Evolutionary conservation across 352 stramenopile species (phyloP).

Genomic region (Pythium oligandrum): DNA sequence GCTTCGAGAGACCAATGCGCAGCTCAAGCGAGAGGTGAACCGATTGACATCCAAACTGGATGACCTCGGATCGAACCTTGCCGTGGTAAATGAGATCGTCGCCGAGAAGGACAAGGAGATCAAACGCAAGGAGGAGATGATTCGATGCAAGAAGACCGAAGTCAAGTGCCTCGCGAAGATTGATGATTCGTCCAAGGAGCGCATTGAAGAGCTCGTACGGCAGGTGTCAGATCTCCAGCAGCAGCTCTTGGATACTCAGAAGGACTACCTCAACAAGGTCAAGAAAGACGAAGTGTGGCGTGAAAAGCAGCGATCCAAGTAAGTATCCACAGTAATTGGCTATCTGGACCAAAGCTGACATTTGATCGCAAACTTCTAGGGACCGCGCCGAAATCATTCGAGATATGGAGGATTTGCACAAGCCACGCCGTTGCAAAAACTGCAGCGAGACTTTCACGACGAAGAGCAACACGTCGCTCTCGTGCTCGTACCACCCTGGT

Average conservation of each 20-base stretch:
- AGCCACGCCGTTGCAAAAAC: constrained; percentile 69
- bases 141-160: constrained; percentile 72
- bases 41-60: constrained; percentile 42
- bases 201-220: constrained; percentile 71
- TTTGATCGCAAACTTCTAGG: constrained; percentile 8
- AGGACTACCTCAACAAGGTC: constrained; percentile 75
- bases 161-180: constrained; percentile 73
- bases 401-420: constrained; percentile 70
- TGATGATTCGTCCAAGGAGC: constrained; percentile 71
- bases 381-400: constrained; percentile 65
- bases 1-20: constrained; percentile 54
- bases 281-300: constrained; percentile 66
- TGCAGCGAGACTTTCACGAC: constrained; percentile 81
- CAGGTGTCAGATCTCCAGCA: constrained; percentile 66
- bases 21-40: constrained; percentile 61
- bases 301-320: constrained; percentile 61
- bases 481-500: constrained; percentile 73
- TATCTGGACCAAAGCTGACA: no score
- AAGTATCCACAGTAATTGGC: background rate
- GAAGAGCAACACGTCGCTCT: constrained; percentile 79
- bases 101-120: constrained; percentile 57
- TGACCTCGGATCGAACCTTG: constrained; percentile 41
- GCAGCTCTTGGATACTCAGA: constrained; percentile 73
- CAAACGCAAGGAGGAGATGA: constrained; percentile 55
- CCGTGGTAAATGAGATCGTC: constrained; percentile 43